Evolutionary conservation across 225 moss, liverwort and hornwort species (phyloP).

Genomic region (Bryum argenteum): DNA sequence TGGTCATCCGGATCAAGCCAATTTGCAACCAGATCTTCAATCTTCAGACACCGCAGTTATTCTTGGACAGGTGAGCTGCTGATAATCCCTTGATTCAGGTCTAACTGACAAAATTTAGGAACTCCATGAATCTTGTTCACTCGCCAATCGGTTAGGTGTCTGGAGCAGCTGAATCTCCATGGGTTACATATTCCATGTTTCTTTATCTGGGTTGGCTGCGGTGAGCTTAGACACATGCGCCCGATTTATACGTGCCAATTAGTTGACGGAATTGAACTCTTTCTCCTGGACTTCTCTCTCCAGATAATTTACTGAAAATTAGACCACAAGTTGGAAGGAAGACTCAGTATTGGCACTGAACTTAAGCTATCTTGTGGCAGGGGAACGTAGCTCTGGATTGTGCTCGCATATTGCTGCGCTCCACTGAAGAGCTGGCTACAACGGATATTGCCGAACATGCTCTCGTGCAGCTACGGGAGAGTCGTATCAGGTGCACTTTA

Average conservation of each 20-base stretch:
- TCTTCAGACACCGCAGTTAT: constrained; percentile 85
- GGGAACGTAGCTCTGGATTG: constrained; percentile 96
- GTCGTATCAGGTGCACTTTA: constrained; percentile 71
- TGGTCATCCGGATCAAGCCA: constrained; percentile 87
- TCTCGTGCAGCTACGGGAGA: constrained; percentile 64
- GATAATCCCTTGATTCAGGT: constrained; percentile 1
- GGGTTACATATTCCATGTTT: constrained; percentile 10
- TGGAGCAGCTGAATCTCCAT: background rate
- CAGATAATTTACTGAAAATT: background rate
- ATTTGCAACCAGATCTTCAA: constrained; percentile 75
- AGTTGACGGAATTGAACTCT: background rate
- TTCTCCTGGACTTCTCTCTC: background rate
- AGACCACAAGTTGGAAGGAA: background rate
- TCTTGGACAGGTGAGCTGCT: constrained; percentile 70
- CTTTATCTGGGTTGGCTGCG: constrained; percentile 8
- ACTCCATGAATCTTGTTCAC: background rate
- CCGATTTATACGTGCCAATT: constrained; percentile 1
- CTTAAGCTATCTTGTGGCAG: constrained; percentile 41
- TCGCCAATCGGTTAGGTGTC: constrained; percentile 4
- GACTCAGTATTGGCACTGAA: constrained; percentile 13
- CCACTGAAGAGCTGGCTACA: constrained; percentile 61
- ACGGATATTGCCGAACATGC: constrained; percentile 95
- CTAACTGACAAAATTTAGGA: background rate
- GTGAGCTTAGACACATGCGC: background rate
- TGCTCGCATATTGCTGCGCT: constrained; percentile 84